Conservation (phyloP, 352 stramenopile genomes). For the Globisporangium spinosum region DNA sequence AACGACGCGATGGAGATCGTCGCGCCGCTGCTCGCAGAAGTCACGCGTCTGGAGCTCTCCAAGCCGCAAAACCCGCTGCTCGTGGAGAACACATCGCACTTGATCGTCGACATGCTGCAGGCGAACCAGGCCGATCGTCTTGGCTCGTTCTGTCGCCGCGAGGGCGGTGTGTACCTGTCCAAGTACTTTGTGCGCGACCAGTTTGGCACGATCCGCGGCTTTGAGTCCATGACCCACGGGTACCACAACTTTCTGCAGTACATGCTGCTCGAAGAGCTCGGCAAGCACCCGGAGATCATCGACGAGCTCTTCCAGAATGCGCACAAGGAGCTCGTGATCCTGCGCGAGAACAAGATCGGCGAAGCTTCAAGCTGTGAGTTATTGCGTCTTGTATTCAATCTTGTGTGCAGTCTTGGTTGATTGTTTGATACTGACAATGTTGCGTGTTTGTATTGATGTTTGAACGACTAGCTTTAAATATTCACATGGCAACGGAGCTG, state of each 20-base stretch:
- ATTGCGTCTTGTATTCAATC: background rate
- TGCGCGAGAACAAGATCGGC: conserved; percentile 36
- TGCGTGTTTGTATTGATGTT: background rate
- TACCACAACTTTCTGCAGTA: conserved; percentile 90
- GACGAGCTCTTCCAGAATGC: conserved; percentile 69
- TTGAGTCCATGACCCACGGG: conserved; percentile 85
- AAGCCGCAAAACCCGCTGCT: conserved; percentile 41
- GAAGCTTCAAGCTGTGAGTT: conserved; percentile 56
- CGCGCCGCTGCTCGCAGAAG: conserved; percentile 50
- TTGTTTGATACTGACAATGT: background rate
- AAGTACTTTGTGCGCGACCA: conserved; percentile 90
- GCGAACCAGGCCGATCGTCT: conserved; percentile 84
- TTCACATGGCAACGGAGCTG: conserved; percentile 73
- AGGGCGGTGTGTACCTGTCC: conserved; percentile 78
- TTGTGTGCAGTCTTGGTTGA: background rate
- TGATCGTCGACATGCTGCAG: conserved; percentile 85
- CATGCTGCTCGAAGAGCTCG: conserved; percentile 83
- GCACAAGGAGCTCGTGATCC: conserved; percentile 53
- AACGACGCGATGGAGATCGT: conserved; percentile 88
- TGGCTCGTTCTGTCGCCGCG: conserved; percentile 74
- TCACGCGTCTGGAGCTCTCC: conserved; percentile 39
- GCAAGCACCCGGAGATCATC: conserved; percentile 67
- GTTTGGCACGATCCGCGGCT: conserved; percentile 85
- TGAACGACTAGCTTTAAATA: conserved; percentile 38
- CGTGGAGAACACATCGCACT: conserved; percentile 72